Evolutionary conservation across 176 grass and related monocot genomes (phyloP), one percentile per base, ranked within the genome.

Genomic region (Oryza meyeriana): DNA sequence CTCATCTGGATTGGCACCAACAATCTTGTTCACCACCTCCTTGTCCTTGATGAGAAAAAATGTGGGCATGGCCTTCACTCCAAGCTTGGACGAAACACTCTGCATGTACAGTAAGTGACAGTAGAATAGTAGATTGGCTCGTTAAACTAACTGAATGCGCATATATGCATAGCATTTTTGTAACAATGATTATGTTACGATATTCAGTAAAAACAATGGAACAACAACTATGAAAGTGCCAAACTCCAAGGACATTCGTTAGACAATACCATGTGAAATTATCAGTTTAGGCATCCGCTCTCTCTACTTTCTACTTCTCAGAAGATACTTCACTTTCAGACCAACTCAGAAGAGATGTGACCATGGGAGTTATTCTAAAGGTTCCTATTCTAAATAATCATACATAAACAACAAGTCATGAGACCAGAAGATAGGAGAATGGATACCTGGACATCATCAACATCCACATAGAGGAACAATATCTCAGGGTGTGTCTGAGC

Each of bases 1-100:
- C 72, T 94, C 89, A 28, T 99, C 91, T 41, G 90, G 74, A 67
- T 90, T 99, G 7, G 96, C 96, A 17, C 97, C 93, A 57, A 99
- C 34, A 8, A 93, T 71, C 87, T 89, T 99, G 28, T 26, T 88
- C 31, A 92, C 30, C 77, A 89, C 89, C 27, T 88, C 66, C 7
- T 81, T 85, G 83, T 71, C 68, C 79, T 80, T 91, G 80, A 99
- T 90, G 26, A 92, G 86, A 59, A 96, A 82, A 87, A 96, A 99
- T 22, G 97, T 96, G 5, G 97, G 97, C 97, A 99, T 99, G 57
- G 97, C 93, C 85, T 94, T 96, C 79, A 99, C 94, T n/a, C n/a
- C 89, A 57, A 94, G 74, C 81, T 87, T 96, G 64, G 91, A 87
- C 20, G 97, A 94, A 86, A 96, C 89, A 8, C 40, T 76, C 97